These are phyloP conservation scores for Mitragyna speciosa DNA, from an alignment of 257 asterid species.

Conservation along the genomic window DNA sequence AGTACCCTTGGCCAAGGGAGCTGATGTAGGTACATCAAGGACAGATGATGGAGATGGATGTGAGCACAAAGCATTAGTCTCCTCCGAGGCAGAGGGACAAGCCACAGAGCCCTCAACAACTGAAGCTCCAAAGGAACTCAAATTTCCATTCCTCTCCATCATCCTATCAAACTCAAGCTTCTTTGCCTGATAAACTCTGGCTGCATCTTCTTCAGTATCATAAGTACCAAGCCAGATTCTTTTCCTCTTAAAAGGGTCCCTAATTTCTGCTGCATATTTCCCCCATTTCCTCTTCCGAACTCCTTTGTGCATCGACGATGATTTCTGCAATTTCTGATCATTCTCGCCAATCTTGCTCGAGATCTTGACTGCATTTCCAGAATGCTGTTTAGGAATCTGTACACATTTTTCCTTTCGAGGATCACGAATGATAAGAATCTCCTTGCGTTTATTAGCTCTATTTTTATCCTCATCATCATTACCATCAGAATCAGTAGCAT, in stretches of 20 bases:
- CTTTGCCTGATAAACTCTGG: slow-evolving; percentile 33
- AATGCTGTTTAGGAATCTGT: neutral
- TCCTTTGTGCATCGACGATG: slow-evolving; percentile 23
- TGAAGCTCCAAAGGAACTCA: slow-evolving; percentile 1
- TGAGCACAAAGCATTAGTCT: slow-evolving; percentile 12
- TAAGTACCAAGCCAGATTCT: slow-evolving; percentile 43
- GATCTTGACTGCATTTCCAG: neutral
- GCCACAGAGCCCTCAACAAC: slow-evolving; percentile 9
- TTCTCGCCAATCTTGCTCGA: neutral
- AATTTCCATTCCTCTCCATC: slow-evolving; percentile 8
- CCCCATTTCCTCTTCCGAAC: slow-evolving; percentile 45
- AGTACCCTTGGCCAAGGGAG: neutral
- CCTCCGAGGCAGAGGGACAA: slow-evolving; percentile 13
- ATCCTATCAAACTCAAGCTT: slow-evolving; percentile 26
- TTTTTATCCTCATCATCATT: neutral
- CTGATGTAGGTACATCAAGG: slow-evolving; percentile 17
- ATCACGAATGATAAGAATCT: slow-evolving; percentile 16
- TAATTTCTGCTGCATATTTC: slow-evolving; percentile 41
- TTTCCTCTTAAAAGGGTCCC: slow-evolving; percentile 27
- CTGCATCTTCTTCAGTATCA: slow-evolving; percentile 33
- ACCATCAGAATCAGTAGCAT: slow-evolving; percentile 39
- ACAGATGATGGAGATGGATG: slow-evolving; percentile 37
- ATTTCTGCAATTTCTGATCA: slow-evolving; percentile 9
- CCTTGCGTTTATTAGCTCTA: slow-evolving; percentile 23
- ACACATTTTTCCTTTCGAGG: neutral